phyloP scores from a whole-genome alignment of 192 early-diverging fungal genomes.

The Rhizophagus prolifer region DNA sequence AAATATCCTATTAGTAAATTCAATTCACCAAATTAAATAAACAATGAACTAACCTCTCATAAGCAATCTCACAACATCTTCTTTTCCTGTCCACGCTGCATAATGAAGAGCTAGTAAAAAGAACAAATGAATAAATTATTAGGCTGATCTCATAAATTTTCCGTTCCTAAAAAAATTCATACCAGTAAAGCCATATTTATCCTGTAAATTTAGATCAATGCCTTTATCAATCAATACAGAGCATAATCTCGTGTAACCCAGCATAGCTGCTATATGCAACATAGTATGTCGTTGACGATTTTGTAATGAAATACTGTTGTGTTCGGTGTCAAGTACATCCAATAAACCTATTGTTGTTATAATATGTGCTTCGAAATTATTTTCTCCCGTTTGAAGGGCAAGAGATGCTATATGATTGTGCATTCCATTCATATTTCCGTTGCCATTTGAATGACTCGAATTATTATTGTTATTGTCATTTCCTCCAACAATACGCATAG shows the following conservation, averaged over 20 bases:
- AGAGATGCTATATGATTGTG: conserved; percentile 31
- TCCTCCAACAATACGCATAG: conserved; percentile 63
- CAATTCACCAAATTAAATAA: background rate
- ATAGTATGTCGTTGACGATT: conserved; percentile 54
- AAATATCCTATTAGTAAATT: background rate
- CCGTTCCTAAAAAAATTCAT: background rate
- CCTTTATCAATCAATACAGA: conserved; percentile 44
- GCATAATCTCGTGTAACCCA: conserved; percentile 55
- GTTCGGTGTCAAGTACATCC: conserved; percentile 42
- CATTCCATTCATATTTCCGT: conserved; percentile 33
- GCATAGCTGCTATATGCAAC: conserved; percentile 62
- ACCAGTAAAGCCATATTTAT: conserved; percentile 64
- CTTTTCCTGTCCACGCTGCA: conserved; percentile 55
- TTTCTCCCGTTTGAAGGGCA: conserved; percentile 32
- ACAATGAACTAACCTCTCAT: conserved; percentile 30
- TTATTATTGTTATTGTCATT: conserved; percentile 33
- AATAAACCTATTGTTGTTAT: conserved; percentile 40
- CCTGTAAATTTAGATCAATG: conserved; percentile 49
- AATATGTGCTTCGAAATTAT: conserved; percentile 46
- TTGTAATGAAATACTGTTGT: conserved; percentile 33
- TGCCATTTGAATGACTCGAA: conserved; percentile 29
- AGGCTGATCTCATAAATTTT: background rate
- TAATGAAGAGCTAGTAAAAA: conserved; percentile 58
- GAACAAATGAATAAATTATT: background rate
- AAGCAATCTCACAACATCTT: conserved; percentile 52